Base-by-base conservation (phyloP, 1,284 basidiomycete species). In the Tilletia setariae region DNA sequence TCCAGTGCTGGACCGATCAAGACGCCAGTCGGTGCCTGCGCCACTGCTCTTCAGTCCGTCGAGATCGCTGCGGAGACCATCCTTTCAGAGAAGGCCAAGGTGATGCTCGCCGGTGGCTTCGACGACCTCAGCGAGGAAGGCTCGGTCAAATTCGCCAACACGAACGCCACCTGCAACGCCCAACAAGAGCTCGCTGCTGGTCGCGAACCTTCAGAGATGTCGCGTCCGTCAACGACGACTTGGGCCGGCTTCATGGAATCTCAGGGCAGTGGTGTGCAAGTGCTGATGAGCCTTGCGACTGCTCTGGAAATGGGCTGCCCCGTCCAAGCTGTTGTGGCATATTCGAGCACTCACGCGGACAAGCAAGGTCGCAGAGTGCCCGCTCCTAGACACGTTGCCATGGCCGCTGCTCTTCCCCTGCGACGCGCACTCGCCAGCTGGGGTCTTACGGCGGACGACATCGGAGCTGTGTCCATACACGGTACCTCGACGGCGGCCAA, bases 91-190 rank as follows among this genome's bases (percentile, higher is more conserved):
- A 98, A 98, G 84, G 95, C 95, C 63, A 98, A 98, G 86, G 89
- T 98, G 82, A 98, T 98, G 96, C 90, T 98, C 73, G 91, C 95
- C 53, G 96, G 96, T 84, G 96, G 95, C 69, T 97, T 94, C 85
- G 96, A 98, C 81, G 96, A 98, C 84, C 89, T 98, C 82, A 91
- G 91, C 76, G 96, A 98, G 84, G 94, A 97, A 84, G 94, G 94
- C 25, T 95, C 94, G 21, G 95, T 89, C 84, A 94, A 97, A 84
- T 84, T 84, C 84, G 95, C 94, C 68, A 98, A 98, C 87, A 98
- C 98, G 96, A 96, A 97, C 85, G 96, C 96, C 6, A 98, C 96
- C 7, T 94, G 91, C 84, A 97, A 95, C 81, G 90, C 94, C 4
- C 92, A 94, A 83, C 92, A 92, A 46, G 96, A 98, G 84, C 91